Conservation (phyloP, 176 grass and related monocot species). For the Musa beccarii region DNA sequence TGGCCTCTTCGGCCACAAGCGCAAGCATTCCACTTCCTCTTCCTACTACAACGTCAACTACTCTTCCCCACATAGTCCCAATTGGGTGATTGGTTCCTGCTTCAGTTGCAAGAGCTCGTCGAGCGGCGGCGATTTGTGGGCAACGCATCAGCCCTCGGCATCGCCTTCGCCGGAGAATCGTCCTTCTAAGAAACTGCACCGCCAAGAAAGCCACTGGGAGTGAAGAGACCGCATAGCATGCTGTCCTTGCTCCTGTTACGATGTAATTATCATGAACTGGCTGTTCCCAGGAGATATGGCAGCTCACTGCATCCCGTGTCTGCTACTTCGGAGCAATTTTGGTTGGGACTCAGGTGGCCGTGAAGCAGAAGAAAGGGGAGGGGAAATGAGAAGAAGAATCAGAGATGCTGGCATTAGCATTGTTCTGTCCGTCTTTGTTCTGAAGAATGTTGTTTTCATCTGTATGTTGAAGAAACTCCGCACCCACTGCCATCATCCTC, state of each 20-base stretch:
- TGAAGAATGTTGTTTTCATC: not conserved
- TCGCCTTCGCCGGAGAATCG: conserved; percentile 26
- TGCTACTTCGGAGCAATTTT: not conserved
- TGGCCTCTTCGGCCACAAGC: conserved; percentile 20
- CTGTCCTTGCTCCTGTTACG: not conserved
- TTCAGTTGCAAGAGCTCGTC: conserved; percentile 58
- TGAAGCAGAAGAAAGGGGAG: not conserved
- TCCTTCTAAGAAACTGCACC: not conserved
- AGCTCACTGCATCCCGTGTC: not conserved
- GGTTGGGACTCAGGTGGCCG: not conserved
- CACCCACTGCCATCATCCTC: not conserved
- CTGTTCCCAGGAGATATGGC: not conserved
- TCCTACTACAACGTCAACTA: not conserved
- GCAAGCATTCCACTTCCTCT: conserved; percentile 28
- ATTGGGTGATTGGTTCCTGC: conserved; percentile 44
- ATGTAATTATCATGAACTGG: not conserved
- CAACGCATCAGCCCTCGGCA: not conserved
- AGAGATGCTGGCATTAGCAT: too few relatives aligned
- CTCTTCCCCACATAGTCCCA: conserved; percentile 52
- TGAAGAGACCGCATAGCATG: not conserved
- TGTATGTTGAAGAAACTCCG: not conserved
- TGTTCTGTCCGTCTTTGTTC: too few relatives aligned
- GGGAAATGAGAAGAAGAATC: not conserved
- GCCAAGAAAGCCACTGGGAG: not conserved
- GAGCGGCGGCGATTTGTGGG: conserved; percentile 20